Evolutionary conservation across 75 land plant species (phyloP), one percentile per base, ranked within the genome.

Genomic region (Pinus taeda): DNA sequence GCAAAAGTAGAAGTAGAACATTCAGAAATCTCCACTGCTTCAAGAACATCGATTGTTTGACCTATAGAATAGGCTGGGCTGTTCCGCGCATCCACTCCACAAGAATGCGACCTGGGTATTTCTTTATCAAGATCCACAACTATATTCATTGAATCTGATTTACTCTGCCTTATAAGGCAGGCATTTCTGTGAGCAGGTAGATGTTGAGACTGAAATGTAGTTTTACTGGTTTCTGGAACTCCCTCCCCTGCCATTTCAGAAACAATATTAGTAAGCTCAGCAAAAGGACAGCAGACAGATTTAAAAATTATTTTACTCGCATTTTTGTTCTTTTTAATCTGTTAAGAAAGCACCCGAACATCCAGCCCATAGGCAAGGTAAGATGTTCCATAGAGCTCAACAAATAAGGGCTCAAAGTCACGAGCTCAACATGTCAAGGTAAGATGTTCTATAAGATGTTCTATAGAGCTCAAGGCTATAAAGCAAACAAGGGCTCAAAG

Each of bases 221-320:
- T 37, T 69, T 42, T 53, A 42, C 71, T 69, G 39, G 21, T 37
- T n/a, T 69, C 71, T 42, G 71, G 42, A 69, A 45, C 20, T 42
- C 49, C 42, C 71, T 69, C 71, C 71, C 29, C 24, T 4, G 45
- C 21, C 71, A 69, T 69, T 69, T 39, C 49, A 17, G 1, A 42
- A 69, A 42, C 71, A 69, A 69, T 37, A 45, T n/a, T 0, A 69
- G 71, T 69, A 69, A 69, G 72, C 42, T 69, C 2, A 69, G 24
- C 6, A 42, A 13, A 69, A 20, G 13, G n/a, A 39, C 9, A 42
- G n/a, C 49, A 69, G 22, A 20, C 3, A 8, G 17, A 3, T 69
- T 11, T 20, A 69, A 4, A 20, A 42, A 0, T 20, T 42, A 39
- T n/a, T 69, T 6, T 69, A 37, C 13, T 18, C 53, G 20, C 11